phyloP scores from a whole-genome alignment of 441 rosid species.

The Rhodomyrtus psidioides region DNA sequence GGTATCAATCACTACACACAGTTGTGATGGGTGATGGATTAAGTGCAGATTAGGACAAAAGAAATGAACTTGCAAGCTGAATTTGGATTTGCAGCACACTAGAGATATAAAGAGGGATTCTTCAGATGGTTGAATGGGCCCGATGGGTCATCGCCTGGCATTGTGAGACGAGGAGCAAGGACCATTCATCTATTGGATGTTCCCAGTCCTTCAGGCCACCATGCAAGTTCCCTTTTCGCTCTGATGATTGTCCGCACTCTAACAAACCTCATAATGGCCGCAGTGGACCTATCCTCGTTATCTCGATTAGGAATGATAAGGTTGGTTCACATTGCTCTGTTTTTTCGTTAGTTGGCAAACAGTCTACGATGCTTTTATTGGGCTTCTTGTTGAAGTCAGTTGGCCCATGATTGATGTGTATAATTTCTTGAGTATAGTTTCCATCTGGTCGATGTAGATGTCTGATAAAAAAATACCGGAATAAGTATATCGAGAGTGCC shows the following conservation, averaged over 20 bases:
- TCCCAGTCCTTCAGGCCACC: constrained; percentile 39
- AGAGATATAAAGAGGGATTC: constrained; percentile 98
- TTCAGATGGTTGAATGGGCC: constrained; percentile 99
- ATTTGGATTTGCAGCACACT: constrained; percentile 94
- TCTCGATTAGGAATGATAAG: constrained; percentile 77
- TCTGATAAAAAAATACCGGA: too few relatives aligned
- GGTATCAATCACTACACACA: constrained; percentile 85
- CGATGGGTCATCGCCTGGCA: constrained; percentile 95
- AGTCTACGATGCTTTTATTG: neutral
- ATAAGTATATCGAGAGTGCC: too few relatives aligned
- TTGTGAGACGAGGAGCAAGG: constrained; percentile 76
- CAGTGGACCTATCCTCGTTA: constrained; percentile 76
- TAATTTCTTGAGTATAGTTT: neutral
- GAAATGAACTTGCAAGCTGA: constrained; percentile 97
- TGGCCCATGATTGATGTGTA: neutral
- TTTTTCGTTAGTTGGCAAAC: too few relatives aligned
- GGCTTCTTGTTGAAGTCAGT: neutral
- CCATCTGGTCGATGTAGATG: constrained; percentile 50
- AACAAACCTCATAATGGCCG: constrained; percentile 50
- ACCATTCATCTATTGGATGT: constrained; percentile 32
- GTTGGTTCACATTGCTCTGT: too few relatives aligned
- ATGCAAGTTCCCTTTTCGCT: constrained; percentile 31
- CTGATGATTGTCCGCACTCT: constrained; percentile 63
- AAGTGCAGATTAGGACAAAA: constrained; percentile 90
- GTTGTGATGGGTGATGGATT: constrained; percentile 77